Evolutionary conservation across 2,329 filamentous ascomycete genomes (phyloP), one percentile per base, ranked within the genome.

Genomic region (Cladosporium sp.): DNA sequence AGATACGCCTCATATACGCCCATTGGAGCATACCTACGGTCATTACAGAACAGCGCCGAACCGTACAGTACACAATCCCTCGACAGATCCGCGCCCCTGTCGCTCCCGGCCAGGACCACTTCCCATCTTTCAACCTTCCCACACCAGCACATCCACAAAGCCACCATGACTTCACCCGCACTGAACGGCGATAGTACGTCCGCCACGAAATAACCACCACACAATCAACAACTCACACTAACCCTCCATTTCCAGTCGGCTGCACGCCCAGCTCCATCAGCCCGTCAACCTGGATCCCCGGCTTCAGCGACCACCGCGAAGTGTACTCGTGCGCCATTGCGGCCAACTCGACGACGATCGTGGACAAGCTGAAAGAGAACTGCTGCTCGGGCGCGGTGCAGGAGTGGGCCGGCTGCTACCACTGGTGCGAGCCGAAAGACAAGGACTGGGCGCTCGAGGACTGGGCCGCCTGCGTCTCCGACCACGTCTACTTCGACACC

Each of bases 171-270:
- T 27, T 27, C 22, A 27, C 22, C 22, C n/a, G 22, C 22, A 27
- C 4, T 9, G 5, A 27, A 27, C 22, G 22, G 47, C 20, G 20
- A 47, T 47, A 20, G 1, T 27, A 27, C 22, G 22, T 27, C 34
- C 34, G 43, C 8, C 38, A 32, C 3, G 38, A 47, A 9, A 77
- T 92, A 3, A 86, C 88, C 5, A 79, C 79, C 30, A 27, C 4
- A 27, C 5, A 27, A 27, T 5, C 22, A 27, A 27, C 22, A 27
- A 27, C 22, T n/a, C n/a, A n/a, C 4, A 27, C 22, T 27, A 27
- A 27, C 22, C 4, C 9, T 9, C 22, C 9, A 4, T 27, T 9
- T 27, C 22, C 22, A 27, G 22, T 27, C 22, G 22, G 22, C 22
- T 48, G 45, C 45, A 41, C 37, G 18, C 45, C 45, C 37, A 32